A percentile compares a stretch with the other conserved stretches of the same genome.
These are phyloP conservation scores for Scleroderma bovista DNA, from an alignment of 768 basidiomycete species.

Conservation along the genomic window DNA sequence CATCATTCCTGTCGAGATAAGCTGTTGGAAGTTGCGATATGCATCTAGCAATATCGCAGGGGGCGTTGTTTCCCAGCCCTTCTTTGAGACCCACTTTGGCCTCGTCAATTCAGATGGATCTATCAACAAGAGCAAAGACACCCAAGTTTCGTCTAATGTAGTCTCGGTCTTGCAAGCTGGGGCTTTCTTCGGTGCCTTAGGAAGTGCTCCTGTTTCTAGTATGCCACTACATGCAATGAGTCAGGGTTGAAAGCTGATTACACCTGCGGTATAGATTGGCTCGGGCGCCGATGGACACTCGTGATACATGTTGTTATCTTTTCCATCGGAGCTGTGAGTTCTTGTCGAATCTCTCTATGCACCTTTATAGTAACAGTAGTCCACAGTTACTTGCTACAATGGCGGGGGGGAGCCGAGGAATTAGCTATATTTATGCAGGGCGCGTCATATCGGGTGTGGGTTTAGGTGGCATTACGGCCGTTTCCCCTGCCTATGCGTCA, in stretches of 20 bases:
- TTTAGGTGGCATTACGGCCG: constrained; percentile 78
- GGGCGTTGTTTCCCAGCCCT: constrained; percentile 56
- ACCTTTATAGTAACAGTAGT: not conserved
- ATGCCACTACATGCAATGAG: constrained; percentile 11
- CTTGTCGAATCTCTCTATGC: constrained; percentile 30
- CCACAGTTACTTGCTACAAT: constrained; percentile 64
- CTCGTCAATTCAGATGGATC: constrained; percentile 29
- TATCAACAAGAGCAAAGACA: constrained; percentile 40
- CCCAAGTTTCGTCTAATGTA: constrained; percentile 77
- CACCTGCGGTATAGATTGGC: constrained; percentile 38
- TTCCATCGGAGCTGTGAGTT: constrained; percentile 61
- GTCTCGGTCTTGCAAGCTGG: constrained; percentile 86
- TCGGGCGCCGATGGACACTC: constrained; percentile 66
- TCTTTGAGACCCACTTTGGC: not conserved
- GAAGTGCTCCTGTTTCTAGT: constrained; percentile 68
- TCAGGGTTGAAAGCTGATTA: constrained; percentile 31
- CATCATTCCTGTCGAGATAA: not conserved
- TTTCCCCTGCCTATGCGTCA: constrained; percentile 80
- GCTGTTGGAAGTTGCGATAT: not conserved
- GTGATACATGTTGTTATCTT: constrained; percentile 60
- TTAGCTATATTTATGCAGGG: constrained; percentile 72
- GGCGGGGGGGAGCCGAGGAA: constrained; percentile 48
- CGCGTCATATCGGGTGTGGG: constrained; percentile 77
- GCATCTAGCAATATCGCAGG: constrained; percentile 51
- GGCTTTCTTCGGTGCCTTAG: constrained; percentile 71